Evolutionary conservation across 768 basidiomycete genomes (phyloP), one percentile per base, ranked within the genome.

Genomic region (Termitomyces bulborhizus): DNA sequence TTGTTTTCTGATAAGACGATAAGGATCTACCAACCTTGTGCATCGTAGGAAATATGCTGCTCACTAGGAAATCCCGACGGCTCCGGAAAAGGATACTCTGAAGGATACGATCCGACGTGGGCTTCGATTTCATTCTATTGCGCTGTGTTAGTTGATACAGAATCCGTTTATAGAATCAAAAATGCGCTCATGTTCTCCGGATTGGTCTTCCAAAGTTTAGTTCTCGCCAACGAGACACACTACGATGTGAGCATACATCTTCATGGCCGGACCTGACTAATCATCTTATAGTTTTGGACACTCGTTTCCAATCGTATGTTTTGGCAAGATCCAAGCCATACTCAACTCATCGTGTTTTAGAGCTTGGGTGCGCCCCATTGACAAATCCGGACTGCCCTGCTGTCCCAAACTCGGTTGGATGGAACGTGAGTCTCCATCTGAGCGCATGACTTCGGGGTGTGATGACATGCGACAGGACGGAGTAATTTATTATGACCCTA

Each of bases 111-210:
- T 56, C 73, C 72, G 26, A 71, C 72, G 65, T 69, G 57, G 46
- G 64, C 46, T 12, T 2, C 16, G 8, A 40, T 55, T 21, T 12
- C 21, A 21, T 1, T 13, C 18, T 4, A 24, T 26, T 26, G 16
- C 6, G 27, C 8, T 4, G 26, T 31, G 31, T 53, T 13, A 16
- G 16, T 1, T 43, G 44, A 46, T 21, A 6, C 13, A 6, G 8
- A 4, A 15, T 29, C 12, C 15, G 5, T 46, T 34, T 46, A 12
- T 37, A 72, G 71, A 2, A 73, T 73, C 36, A 69, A 62, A 48
- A 74, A 74, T 56, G 73, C 72, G 16, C 42, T 74, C 37, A 69
- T 74, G 70, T 73, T 71, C 56, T 63, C 71, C 4, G 66, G 70
- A 2, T 51, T 74, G 49, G 69, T 73, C 1, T 73, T 74, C 59